Evolutionary conservation across 768 basidiomycete species (phyloP).

Genomic region (Psilocybe sp.): DNA sequence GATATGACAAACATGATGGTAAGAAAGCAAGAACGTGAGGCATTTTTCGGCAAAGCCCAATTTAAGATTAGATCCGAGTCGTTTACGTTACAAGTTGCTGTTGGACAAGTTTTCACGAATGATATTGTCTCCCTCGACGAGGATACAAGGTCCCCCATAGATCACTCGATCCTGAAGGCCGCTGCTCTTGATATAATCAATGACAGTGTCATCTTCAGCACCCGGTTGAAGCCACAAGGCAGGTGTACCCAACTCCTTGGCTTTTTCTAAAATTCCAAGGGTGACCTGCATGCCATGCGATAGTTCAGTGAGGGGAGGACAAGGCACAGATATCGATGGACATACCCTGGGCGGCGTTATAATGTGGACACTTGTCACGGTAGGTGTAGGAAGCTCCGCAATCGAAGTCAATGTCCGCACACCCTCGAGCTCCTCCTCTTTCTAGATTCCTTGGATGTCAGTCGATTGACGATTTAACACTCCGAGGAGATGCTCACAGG

Average conservation of each 20-base stretch:
- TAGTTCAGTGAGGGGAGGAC: background rate
- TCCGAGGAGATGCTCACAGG: constrained; percentile 47
- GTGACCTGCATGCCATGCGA: constrained; percentile 50
- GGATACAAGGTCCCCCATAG: constrained; percentile 79
- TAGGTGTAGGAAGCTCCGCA: constrained; percentile 53
- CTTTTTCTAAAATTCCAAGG: constrained; percentile 60
- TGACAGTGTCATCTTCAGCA: constrained; percentile 67
- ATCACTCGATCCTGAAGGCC: constrained; percentile 67
- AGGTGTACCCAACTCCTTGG: constrained; percentile 67
- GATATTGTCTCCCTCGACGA: constrained; percentile 71
- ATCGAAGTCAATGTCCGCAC: constrained; percentile 53
- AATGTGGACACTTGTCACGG: constrained; percentile 72
- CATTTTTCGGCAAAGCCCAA: too few relatives aligned
- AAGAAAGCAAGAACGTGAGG: too few relatives aligned
- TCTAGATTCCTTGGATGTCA: constrained; percentile 35
- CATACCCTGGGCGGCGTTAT: constrained; percentile 73
- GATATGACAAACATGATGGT: too few relatives aligned
- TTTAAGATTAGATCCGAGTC: too few relatives aligned
- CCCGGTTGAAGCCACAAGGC: constrained; percentile 91
- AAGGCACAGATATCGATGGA: background rate
- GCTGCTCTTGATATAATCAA: constrained; percentile 62
- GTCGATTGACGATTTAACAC: background rate
- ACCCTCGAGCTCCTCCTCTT: constrained; percentile 68
- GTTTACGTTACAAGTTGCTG: too few relatives aligned
- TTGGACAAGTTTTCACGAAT: constrained; percentile 23